phyloP scores from a whole-genome alignment of 2,329 filamentous ascomycete genomes.

The Epicoccum sorghinum region DNA sequence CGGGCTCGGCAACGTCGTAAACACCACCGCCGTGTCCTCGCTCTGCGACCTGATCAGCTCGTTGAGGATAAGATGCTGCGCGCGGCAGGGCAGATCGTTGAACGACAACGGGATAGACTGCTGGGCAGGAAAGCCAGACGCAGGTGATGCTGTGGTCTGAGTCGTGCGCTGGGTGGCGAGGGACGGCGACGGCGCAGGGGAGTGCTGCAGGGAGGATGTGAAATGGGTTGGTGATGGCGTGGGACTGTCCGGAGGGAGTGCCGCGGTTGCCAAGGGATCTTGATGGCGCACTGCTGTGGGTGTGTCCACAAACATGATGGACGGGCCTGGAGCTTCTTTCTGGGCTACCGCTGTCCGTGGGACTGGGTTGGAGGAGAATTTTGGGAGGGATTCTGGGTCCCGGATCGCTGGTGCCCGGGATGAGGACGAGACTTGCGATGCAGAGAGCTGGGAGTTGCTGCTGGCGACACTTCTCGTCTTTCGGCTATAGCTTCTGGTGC shows the following conservation, averaged over 20 bases:
- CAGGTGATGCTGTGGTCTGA: background rate
- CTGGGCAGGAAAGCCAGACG: constrained; percentile 60
- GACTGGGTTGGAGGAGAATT: constrained; percentile 75
- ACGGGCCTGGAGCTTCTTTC: constrained; percentile 69
- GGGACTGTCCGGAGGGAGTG: background rate
- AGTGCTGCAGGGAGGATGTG: constrained; percentile 5
- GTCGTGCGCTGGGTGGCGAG: constrained; percentile 1
- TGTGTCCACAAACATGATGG: constrained; percentile 74
- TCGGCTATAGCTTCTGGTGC: background rate
- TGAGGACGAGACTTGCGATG: constrained; percentile 28
- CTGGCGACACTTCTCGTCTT: constrained; percentile 25
- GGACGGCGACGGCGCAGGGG: background rate
- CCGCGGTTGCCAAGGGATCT: constrained; percentile 29
- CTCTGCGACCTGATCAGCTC: constrained; percentile 69
- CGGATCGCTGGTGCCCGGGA: constrained; percentile 57
- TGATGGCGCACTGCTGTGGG: constrained; percentile 23
- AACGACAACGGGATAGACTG: constrained; percentile 76
- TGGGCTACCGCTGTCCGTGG: constrained; percentile 70
- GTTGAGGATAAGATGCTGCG: constrained; percentile 86
- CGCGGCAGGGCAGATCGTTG: constrained; percentile 83
- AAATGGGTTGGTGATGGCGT: constrained; percentile 8
- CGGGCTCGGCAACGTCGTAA: constrained; percentile 84
- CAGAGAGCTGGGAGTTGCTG: constrained; percentile 25
- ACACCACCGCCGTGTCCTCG: constrained; percentile 71
- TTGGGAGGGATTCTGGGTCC: constrained; percentile 60